Evolutionary conservation across 345 rosid genomes (phyloP).

Genomic region (Melaleuca alternifolia): DNA sequence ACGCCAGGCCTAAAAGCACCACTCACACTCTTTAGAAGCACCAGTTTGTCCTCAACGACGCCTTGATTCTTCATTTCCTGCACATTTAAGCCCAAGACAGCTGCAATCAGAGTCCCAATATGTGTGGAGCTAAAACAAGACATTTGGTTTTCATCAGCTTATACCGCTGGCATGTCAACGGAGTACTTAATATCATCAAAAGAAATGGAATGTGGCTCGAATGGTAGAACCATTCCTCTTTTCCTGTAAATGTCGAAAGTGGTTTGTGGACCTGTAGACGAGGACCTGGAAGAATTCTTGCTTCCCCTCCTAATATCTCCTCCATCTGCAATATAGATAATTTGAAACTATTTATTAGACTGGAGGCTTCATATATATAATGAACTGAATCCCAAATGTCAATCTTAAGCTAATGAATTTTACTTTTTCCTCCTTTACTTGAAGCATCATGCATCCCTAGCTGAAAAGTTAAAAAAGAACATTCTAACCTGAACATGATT

Average conservation of each 20-base stretch:
- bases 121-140: neutral
- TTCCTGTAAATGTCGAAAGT: neutral
- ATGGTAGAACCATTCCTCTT: conserved; percentile 44
- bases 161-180: conserved; percentile 42
- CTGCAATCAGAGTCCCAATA: neutral
- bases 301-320: neutral
- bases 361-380: neutral
- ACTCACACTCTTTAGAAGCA: conserved; percentile 57
- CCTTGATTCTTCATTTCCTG: conserved; percentile 61
- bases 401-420: neutral
- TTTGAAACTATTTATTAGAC: neutral
- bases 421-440: neutral
- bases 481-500: neutral
- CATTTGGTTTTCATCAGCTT: neutral
- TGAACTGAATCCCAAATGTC: neutral
- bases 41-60: conserved; percentile 43
- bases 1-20: conserved; percentile 85
- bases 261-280: neutral
- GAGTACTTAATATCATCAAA: conserved; percentile 29
- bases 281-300: neutral
- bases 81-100: neutral
- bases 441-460: neutral
- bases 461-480: neutral
- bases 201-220: conserved; percentile 23
- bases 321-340: neutral